phyloP scores from a whole-genome alignment of 148 eudicot genomes.

The Rhododendron henanense region DNA sequence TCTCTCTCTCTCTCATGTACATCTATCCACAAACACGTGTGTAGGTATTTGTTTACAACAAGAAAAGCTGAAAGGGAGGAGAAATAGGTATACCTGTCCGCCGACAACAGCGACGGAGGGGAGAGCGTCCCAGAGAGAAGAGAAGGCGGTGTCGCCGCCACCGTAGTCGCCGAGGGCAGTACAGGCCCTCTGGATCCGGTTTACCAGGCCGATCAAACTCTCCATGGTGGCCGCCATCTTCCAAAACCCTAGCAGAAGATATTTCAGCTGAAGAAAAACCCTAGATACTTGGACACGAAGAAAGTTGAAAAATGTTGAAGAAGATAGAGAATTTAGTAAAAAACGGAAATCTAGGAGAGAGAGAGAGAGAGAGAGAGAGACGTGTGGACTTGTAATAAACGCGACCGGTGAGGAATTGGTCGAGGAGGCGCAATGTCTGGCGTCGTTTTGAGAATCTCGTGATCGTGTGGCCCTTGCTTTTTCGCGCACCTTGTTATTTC shows the following conservation, averaged over 20 bases:
- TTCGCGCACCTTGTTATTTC: neutral
- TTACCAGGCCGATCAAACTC: slow-evolving; percentile 63
- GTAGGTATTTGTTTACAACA: neutral
- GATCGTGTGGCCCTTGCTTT: neutral
- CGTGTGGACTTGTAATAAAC: slow-evolving; percentile 1
- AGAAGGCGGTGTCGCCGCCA: slow-evolving; percentile 46
- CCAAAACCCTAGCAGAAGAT: slow-evolving; percentile 1
- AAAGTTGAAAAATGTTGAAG: neutral
- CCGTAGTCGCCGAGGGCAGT: slow-evolving; percentile 66
- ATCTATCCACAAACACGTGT: neutral
- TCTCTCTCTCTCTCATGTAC: neutral
- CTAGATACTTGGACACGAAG: neutral
- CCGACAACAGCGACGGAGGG: slow-evolving; percentile 77
- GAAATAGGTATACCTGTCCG: slow-evolving; percentile 43
- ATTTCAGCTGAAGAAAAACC: neutral
- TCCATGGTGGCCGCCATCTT: slow-evolving; percentile 57
- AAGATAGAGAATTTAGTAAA: neutral
- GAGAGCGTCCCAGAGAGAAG: slow-evolving; percentile 71
- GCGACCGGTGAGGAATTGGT: neutral
- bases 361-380: neutral
- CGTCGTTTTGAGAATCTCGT: neutral
- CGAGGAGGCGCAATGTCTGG: neutral
- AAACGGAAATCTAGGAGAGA: neutral
- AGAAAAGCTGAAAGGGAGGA: neutral
- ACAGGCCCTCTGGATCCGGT: slow-evolving; percentile 60